Conservation (phyloP, 2,329 filamentous ascomycete species). For the Dactylellina sp. region DNA sequence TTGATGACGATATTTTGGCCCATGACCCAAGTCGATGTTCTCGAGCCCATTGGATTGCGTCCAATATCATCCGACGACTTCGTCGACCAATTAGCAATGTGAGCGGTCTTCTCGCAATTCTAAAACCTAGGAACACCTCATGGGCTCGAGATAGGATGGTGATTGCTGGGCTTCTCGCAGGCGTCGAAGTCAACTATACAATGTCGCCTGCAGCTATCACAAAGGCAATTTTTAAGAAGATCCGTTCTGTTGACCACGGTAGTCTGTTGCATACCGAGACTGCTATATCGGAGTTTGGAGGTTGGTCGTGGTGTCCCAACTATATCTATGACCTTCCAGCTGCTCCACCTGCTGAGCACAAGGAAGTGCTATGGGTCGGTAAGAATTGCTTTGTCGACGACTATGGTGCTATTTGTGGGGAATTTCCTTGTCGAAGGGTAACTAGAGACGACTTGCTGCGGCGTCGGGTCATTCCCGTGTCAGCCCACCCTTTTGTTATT, state of each 20-base stretch:
- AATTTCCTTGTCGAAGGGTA: constrained; percentile 23
- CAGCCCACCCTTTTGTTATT: constrained; percentile 21
- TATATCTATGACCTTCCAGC: constrained; percentile 36
- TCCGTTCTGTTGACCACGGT: constrained; percentile 8
- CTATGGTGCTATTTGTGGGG: constrained; percentile 7
- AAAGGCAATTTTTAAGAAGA: constrained; percentile 3
- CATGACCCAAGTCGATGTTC: constrained; percentile 23
- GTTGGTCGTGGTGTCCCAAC: constrained; percentile 46
- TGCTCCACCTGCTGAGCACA: constrained; percentile 19
- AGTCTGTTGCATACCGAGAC: constrained; percentile 37
- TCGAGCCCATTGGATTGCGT: constrained; percentile 45
- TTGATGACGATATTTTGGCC: constrained; percentile 55
- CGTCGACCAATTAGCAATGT: constrained; percentile 38
- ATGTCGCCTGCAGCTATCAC: constrained; percentile 26
- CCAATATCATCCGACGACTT: constrained; percentile 38
- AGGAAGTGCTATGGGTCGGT: neutral
- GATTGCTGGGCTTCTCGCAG: constrained; percentile 59
- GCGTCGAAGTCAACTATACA: constrained; percentile 38
- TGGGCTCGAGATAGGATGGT: constrained; percentile 58
- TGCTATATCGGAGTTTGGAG: constrained; percentile 16
- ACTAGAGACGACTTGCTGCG: constrained; percentile 14
- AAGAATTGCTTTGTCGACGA: constrained; percentile 13
- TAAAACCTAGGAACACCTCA: constrained; percentile 59
- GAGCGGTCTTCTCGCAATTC: constrained; percentile 58
- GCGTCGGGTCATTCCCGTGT: constrained; percentile 16